These are phyloP conservation scores for Aureobasidium pullulans DNA, from an alignment of 2,329 filamentous ascomycete genomes.

Conservation along the genomic window DNA sequence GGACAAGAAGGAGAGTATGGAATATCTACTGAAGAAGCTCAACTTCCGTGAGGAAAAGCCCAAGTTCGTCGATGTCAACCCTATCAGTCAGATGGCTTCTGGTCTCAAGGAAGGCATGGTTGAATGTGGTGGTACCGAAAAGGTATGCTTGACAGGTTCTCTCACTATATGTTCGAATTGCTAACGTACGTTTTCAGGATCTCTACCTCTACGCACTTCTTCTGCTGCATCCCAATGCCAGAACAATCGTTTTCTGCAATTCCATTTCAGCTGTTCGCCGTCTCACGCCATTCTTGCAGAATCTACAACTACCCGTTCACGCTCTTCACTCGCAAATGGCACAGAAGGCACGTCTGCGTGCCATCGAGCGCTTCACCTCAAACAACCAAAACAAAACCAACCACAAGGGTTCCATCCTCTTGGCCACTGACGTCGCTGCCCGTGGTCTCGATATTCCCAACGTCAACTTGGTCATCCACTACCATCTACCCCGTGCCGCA, in stretches of 20 bases:
- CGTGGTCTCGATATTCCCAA: constrained; percentile 87
- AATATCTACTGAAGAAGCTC: constrained; percentile 83
- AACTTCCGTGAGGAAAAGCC: constrained; percentile 79
- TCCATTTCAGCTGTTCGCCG: constrained; percentile 89
- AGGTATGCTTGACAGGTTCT: constrained; percentile 45
- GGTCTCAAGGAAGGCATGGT: constrained; percentile 82
- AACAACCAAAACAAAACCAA: constrained; percentile 19
- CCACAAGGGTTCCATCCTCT: constrained; percentile 55
- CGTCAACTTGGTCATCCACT: constrained; percentile 86
- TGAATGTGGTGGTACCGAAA: constrained; percentile 88
- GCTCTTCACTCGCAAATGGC: constrained; percentile 89
- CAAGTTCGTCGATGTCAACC: constrained; percentile 88
- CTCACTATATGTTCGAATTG: neutral
- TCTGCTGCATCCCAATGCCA: constrained; percentile 70
- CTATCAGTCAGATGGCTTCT: constrained; percentile 78
- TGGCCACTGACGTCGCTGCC: constrained; percentile 87
- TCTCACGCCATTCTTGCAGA: constrained; percentile 74
- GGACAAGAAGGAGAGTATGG: constrained; percentile 74
- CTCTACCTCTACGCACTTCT: constrained; percentile 87
- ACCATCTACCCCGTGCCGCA: constrained; percentile 85
- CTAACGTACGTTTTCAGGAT: constrained; percentile 48
- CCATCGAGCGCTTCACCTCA: constrained; percentile 78
- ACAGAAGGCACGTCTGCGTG: constrained; percentile 90
- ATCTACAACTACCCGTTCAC: constrained; percentile 67
- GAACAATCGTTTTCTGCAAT: constrained; percentile 89